phyloP scores from a whole-genome alignment of 352 stramenopile genomes.

The Pythium utonaiense region DNA sequence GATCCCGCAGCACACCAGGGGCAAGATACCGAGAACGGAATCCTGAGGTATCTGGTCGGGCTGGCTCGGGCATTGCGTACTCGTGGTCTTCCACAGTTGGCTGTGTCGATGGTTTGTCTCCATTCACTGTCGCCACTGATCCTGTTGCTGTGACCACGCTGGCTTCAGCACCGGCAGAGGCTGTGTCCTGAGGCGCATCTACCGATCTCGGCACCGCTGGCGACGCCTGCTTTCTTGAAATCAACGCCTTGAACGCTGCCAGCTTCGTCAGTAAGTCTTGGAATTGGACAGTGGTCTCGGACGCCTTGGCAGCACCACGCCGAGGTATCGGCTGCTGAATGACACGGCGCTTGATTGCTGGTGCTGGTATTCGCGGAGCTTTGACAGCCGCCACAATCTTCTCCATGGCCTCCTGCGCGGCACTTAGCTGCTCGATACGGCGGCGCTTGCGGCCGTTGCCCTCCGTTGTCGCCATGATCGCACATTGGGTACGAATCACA shows the following conservation, averaged over 20 bases:
- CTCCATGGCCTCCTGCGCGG: slow-evolving; percentile 36
- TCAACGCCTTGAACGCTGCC: slow-evolving; percentile 11
- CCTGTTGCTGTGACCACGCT: not conserved
- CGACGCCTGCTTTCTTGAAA: not conserved
- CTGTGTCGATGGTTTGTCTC: not conserved
- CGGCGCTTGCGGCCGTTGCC: slow-evolving; percentile 29
- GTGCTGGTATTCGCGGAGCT: not conserved
- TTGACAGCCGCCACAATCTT: slow-evolving; percentile 5
- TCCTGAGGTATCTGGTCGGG: not conserved
- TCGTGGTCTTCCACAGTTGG: not conserved
- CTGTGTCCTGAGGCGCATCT: not conserved
- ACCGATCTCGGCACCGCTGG: not conserved
- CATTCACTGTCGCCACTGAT: not conserved
- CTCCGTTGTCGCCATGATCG: slow-evolving; percentile 38
- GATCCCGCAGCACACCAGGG: slow-evolving; percentile 49
- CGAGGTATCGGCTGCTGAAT: not conserved
- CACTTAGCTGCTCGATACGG: slow-evolving; percentile 48
- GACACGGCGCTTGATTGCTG: not conserved
- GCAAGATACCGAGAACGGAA: slow-evolving; percentile 62
- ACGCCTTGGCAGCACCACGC: not conserved
- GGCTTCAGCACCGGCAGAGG: not conserved
- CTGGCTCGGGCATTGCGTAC: not conserved
- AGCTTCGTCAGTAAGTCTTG: slow-evolving; percentile 21
- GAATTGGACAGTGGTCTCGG: not conserved
- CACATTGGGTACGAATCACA: slow-evolving; percentile 58